A percentile compares a stretch with the other conserved stretches of the same genome.
Conservation (phyloP, 2,329 filamentous ascomycete species). For the Xylariaceae sp. region DNA sequence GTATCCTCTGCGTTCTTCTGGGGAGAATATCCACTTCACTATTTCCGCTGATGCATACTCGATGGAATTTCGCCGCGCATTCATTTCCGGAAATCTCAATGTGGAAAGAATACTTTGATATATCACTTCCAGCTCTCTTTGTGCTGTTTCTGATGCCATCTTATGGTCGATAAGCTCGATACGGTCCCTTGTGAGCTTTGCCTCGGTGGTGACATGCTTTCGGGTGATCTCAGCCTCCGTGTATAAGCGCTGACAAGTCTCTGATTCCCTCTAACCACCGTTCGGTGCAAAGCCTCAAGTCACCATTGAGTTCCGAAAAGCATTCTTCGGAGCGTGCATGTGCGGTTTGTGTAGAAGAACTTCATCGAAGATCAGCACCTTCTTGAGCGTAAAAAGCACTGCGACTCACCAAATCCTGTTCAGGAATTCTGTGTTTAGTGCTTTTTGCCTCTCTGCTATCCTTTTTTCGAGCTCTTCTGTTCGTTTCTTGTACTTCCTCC, state of each 20-base stretch:
- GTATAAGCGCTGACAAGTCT: conserved; percentile 4
- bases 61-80: conserved; percentile 10
- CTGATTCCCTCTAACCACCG: conserved; percentile 10
- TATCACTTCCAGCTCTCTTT: conserved; percentile 1
- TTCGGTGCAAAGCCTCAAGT: conserved; percentile 6
- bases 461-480: conserved; percentile 2
- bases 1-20: not conserved
- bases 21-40: conserved; percentile 1
- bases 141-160: not conserved
- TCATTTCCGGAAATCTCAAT: conserved; percentile 11
- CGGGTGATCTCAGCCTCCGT: conserved; percentile 4
- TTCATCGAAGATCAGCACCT: no score
- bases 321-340: conserved; percentile 1
- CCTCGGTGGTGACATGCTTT: conserved; percentile 6
- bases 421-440: conserved; percentile 6
- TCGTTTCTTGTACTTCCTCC: conserved; percentile 1
- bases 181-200: not conserved
- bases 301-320: conserved; percentile 3
- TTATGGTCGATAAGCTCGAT: not conserved
- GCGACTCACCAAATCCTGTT: conserved; percentile 4
- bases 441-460: not conserved
- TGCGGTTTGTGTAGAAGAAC: conserved; percentile 8
- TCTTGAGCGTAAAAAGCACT: no score
- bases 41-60: conserved; percentile 8
- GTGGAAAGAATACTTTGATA: conserved; percentile 5